phyloP scores from a whole-genome alignment of 2,329 filamentous ascomycete genomes.

The Penicillium sclerotigenum region DNA sequence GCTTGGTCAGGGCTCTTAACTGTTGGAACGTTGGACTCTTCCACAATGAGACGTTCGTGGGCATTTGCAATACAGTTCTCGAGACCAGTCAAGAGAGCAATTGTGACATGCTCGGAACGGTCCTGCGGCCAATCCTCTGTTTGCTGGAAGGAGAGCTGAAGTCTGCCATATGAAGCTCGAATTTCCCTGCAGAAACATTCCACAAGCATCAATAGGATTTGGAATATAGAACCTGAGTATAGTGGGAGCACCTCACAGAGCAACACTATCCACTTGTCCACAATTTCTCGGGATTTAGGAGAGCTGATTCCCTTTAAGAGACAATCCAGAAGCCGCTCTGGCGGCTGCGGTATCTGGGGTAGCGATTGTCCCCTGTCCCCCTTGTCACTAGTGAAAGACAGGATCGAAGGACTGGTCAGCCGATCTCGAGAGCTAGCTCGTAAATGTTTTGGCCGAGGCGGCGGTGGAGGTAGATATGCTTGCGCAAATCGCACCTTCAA shows the following conservation, averaged over 20 bases:
- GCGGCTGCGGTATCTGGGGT: slow-evolving; percentile 41
- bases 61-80: slow-evolving; percentile 85
- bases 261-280: slow-evolving; percentile 91
- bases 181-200: slow-evolving; percentile 84
- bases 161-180: slow-evolving; percentile 64
- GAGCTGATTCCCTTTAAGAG: slow-evolving; percentile 78
- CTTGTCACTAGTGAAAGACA: slow-evolving; percentile 48
- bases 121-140: slow-evolving; percentile 38
- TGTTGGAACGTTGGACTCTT: slow-evolving; percentile 67
- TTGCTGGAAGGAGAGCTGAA: slow-evolving; percentile 54
- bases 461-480: slow-evolving; percentile 33
- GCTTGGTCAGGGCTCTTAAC: slow-evolving; percentile 77
- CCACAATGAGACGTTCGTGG: slow-evolving; percentile 74
- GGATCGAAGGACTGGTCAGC: slow-evolving; percentile 40
- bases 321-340: slow-evolving; percentile 73
- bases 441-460: slow-evolving; percentile 33
- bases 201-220: slow-evolving; percentile 84
- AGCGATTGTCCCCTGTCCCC: slow-evolving; percentile 37
- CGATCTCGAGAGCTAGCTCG: slow-evolving; percentile 41
- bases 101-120: slow-evolving; percentile 59
- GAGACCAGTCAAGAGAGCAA: slow-evolving; percentile 85
- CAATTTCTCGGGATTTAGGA: slow-evolving; percentile 65
- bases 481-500: slow-evolving; percentile 59
- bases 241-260: slow-evolving; percentile 78
- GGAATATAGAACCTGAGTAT: slow-evolving; percentile 80